A percentile compares a stretch with the other conserved stretches of the same genome.
Evolutionary conservation across 208 protist genomes (phyloP).

Genomic region (Leptomonas seymouri): DNA sequence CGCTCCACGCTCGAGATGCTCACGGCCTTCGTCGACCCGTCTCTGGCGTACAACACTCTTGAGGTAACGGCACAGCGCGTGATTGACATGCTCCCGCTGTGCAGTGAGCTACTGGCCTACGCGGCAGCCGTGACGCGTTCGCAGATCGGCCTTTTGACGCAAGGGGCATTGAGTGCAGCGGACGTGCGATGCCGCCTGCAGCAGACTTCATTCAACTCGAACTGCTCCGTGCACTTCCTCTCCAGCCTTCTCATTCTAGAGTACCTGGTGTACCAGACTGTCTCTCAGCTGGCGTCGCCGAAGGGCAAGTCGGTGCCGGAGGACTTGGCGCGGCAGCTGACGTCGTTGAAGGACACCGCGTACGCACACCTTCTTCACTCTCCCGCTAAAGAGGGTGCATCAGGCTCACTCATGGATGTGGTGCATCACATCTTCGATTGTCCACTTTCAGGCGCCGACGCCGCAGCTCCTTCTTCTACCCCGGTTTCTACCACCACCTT

Average conservation of each 20-base stretch:
- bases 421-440: conserved; percentile 38
- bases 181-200: conserved; percentile 19
- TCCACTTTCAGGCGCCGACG: not conserved
- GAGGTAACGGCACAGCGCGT: conserved; percentile 42
- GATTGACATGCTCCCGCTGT: conserved; percentile 29
- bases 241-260: conserved; percentile 73
- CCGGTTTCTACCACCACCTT: not conserved
- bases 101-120: conserved; percentile 20
- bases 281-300: conserved; percentile 24
- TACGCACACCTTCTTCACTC: conserved; percentile 44
- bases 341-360: conserved; percentile 29
- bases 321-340: not conserved
- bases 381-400: conserved; percentile 17
- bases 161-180: not conserved
- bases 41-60: conserved; percentile 26
- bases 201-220: conserved; percentile 48
- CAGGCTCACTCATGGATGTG: conserved; percentile 40
- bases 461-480: not conserved
- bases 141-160: conserved; percentile 4
- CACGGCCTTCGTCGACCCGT: conserved; percentile 50
- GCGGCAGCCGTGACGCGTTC: conserved; percentile 15
- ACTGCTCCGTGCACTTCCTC: conserved; percentile 60
- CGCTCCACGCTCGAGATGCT: conserved; percentile 58
- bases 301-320: not conserved
- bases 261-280: conserved; percentile 60